Evolutionary conservation across 495 filamentous ascomycete genomes (phyloP), one percentile per base, ranked within the genome.

Genomic region (Lineolata rhizophorae): DNA sequence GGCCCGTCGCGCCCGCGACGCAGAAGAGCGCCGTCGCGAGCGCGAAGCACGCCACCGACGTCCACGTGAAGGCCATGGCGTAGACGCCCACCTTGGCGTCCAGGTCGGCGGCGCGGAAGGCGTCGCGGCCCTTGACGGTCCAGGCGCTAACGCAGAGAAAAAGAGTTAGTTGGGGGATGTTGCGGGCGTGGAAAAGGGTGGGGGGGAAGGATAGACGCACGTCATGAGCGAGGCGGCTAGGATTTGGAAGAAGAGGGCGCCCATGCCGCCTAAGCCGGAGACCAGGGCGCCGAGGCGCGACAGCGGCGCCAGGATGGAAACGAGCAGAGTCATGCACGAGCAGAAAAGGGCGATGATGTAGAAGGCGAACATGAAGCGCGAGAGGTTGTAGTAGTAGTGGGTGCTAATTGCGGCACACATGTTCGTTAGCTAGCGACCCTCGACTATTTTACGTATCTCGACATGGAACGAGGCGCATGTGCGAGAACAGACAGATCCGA

Each of bases 21-120:
- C 71, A 84, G 57, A 84, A 77, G 12, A 82, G 47, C 17, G 82
- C 30, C 9, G 68, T 74, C 11, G 77, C 66, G 31, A 91, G 52
- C 37, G 84, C 54, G 29, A 79, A 61, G 29, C 67, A 71, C 1
- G 61, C 67, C 44, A 72, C 67, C 3, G 78, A 64, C 2, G 72
- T 72, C 83, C 83, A 93, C 54, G 74, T 80, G 55, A 91, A 92
- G 18, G 67, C 83, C 42, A 77, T 84, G 4, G 76, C 71, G 38
- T 81, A 79, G 11, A 51, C 41, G 17, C 83, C 83, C 3, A 93
- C 50, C 5, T 41, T 49, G 15, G 83, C 67, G 21, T 37, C 31
- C 27, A 71, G 64, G 42, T 62, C 64, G 35, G 58, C 63, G 20
- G 43, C 35, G 18, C 53, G 55, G 58, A 91, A 90, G 12, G 54